Conservation (phyloP, 2,329 filamentous ascomycete genomes). For the Leptodontidium sp. region DNA sequence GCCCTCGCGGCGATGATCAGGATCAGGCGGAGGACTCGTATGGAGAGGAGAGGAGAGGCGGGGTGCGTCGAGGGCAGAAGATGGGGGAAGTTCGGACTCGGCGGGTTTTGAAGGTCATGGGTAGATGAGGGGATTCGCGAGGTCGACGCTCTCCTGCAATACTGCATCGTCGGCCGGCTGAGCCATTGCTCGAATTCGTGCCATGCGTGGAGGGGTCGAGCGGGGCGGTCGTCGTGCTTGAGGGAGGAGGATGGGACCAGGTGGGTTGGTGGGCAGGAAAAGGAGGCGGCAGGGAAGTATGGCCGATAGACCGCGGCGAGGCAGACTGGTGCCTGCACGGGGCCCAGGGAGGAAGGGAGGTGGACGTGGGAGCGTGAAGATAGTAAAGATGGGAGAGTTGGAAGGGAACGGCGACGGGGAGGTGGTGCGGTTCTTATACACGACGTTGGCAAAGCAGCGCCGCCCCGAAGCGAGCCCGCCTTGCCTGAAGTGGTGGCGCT, state of each 20-base stretch:
- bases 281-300: constrained; percentile 14
- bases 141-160: constrained; percentile 11
- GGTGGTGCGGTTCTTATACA: constrained; percentile 18
- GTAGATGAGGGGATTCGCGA: constrained; percentile 9
- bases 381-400: neutral
- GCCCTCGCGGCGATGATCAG: constrained; percentile 14
- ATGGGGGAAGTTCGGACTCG: constrained; percentile 5
- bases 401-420: neutral
- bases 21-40: constrained; percentile 12
- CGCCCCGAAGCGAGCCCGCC: too few species aligned
- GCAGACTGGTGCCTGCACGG: neutral
- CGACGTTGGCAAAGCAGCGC: constrained; percentile 18
- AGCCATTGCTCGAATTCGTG: constrained; percentile 15
- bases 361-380: constrained; percentile 2
- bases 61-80: neutral
- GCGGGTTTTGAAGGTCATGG: constrained; percentile 12
- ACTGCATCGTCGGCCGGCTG: constrained; percentile 2
- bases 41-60: neutral
- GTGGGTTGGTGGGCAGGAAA: constrained; percentile 7
- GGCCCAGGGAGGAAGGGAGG: neutral
- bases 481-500: too few species aligned
- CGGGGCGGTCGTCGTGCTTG: constrained; percentile 2
- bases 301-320: constrained; percentile 1
- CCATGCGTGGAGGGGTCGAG: constrained; percentile 2
- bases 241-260: neutral